Conservation (phyloP, 305 asterid genomes). For the Ajuga reptans region DNA sequence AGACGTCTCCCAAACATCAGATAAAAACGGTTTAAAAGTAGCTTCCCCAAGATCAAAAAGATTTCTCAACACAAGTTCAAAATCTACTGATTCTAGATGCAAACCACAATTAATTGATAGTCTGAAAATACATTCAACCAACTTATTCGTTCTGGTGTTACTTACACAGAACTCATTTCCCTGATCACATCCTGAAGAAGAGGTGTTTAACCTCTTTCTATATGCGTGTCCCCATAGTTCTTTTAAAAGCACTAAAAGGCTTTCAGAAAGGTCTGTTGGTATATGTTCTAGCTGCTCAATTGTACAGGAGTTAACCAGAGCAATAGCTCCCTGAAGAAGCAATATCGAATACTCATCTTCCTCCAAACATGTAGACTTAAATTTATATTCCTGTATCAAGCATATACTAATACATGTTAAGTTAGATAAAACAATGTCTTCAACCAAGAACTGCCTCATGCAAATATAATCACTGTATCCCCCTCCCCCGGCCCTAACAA, state of each 20-base stretch:
- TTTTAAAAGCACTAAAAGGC: slow-evolving; percentile 30
- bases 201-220: slow-evolving; percentile 24
- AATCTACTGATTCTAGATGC: slow-evolving; percentile 16
- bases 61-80: slow-evolving; percentile 27
- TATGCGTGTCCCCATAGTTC: slow-evolving; percentile 39
- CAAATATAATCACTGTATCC: neutral
- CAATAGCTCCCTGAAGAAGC: slow-evolving; percentile 45
- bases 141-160: slow-evolving; percentile 32
- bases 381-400: slow-evolving; percentile 47
- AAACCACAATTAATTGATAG: slow-evolving; percentile 28
- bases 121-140: slow-evolving; percentile 63
- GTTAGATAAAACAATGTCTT: neutral
- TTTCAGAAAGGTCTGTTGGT: slow-evolving; percentile 32
- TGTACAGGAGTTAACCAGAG: slow-evolving; percentile 49
- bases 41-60: slow-evolving; percentile 34
- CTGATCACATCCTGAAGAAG: slow-evolving; percentile 14
- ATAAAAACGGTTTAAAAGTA: slow-evolving; percentile 40
- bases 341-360: slow-evolving; percentile 33
- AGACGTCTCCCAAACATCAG: slow-evolving; percentile 54
- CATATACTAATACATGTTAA: slow-evolving; percentile 45
- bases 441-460: neutral
- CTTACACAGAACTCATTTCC: slow-evolving; percentile 23
- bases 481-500: neutral
- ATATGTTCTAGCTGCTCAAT: slow-evolving; percentile 43
- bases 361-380: slow-evolving; percentile 27